Evolutionary conservation across 2,329 filamentous ascomycete genomes (phyloP).

Genomic region (Scopulariopsis brevicaulis): DNA sequence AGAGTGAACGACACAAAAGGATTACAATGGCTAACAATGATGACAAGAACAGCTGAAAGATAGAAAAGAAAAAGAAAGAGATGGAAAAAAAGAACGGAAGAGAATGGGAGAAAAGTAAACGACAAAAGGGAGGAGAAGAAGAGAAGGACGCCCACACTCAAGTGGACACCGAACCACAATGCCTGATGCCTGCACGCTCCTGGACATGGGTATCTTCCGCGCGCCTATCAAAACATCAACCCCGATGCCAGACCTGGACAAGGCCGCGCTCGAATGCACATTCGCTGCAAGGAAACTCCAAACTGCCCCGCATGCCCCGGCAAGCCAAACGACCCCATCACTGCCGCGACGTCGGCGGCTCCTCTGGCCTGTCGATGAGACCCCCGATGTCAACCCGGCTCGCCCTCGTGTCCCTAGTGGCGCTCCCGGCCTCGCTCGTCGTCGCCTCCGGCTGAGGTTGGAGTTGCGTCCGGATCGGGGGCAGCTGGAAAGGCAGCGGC

Average conservation of each 20-base stretch:
- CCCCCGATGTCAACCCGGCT: slow-evolving; percentile 48
- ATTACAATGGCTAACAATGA: neutral
- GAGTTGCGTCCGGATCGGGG: slow-evolving; percentile 30
- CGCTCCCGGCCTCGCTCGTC: neutral
- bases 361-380: slow-evolving; percentile 45
- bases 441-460: neutral
- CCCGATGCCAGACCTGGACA: neutral
- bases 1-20: neutral
- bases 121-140: neutral
- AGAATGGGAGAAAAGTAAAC: neutral
- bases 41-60: neutral
- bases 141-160: neutral
- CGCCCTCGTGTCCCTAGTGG: neutral
- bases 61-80: neutral
- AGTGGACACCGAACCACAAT: neutral
- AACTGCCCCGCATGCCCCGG: neutral
- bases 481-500: slow-evolving; percentile 22
- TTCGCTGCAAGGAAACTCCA: neutral
- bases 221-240: neutral
- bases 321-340: neutral
- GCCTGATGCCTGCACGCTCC: neutral
- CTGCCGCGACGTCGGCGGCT: neutral
- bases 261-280: neutral
- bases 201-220: neutral
- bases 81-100: neutral